Evolutionary conservation across 345 rosid genomes (phyloP).

Genomic region (Leavenworthia alabamica): DNA sequence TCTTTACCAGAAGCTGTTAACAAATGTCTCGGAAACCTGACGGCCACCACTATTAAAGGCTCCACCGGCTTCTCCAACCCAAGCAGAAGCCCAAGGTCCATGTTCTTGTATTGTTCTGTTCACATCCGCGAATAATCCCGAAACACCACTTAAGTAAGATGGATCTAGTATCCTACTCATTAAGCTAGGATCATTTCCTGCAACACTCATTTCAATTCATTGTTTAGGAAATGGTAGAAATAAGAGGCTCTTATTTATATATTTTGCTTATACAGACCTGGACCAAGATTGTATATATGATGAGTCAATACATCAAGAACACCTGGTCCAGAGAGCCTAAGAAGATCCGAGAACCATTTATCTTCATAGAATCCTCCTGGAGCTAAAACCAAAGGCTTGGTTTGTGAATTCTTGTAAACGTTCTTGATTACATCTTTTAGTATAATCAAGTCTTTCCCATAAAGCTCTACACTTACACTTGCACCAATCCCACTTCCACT

Average conservation of each 20-base stretch:
- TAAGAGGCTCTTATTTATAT: neutral
- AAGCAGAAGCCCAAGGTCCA: conserved; percentile 87
- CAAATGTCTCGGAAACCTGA: conserved; percentile 65
- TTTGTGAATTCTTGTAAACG: conserved; percentile 43
- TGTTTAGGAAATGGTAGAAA: neutral
- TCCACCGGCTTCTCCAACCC: conserved; percentile 99
- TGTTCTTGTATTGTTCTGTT: conserved; percentile 39
- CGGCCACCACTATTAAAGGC: conserved; percentile 92
- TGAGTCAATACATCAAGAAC: conserved; percentile 62
- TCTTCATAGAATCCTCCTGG: conserved; percentile 85
- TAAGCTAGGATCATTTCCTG: conserved; percentile 72
- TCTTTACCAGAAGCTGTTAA: conserved; percentile 81
- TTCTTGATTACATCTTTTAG: conserved; percentile 49
- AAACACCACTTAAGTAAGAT: conserved; percentile 40
- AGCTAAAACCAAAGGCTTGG: conserved; percentile 61
- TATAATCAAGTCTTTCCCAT: conserved; percentile 61
- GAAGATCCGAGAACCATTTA: conserved; percentile 63
- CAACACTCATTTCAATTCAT: neutral
- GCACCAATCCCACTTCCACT: conserved; percentile 81
- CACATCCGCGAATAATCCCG: conserved; percentile 44
- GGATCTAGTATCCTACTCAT: conserved; percentile 72
- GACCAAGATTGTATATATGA: conserved; percentile 90
- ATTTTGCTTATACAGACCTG: conserved; percentile 38
- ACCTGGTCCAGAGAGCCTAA: conserved; percentile 60
- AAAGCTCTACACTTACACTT: conserved; percentile 56